These are phyloP conservation scores for Diaporthe eres DNA, from an alignment of 2,329 filamentous ascomycete species.

Conservation along the genomic window DNA sequence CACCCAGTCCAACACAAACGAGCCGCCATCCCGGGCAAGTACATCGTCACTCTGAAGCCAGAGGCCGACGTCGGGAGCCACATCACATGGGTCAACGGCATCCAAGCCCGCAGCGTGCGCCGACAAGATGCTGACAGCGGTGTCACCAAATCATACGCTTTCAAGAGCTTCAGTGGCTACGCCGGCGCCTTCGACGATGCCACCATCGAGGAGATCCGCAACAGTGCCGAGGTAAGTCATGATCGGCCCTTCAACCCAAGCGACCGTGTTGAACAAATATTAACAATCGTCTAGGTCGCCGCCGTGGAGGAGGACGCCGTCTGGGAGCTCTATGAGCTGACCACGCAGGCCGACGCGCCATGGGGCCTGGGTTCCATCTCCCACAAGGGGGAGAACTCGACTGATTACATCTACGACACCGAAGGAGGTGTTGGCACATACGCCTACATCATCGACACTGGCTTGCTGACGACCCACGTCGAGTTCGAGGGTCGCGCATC, in stretches of 20 bases:
- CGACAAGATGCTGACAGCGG: constrained; percentile 20
- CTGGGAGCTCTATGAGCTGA: constrained; percentile 34
- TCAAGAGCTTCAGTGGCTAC: constrained; percentile 33
- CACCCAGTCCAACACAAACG: constrained; percentile 23
- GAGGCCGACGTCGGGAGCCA: constrained; percentile 6
- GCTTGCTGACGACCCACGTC: constrained; percentile 55
- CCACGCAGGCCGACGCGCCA: constrained; percentile 33
- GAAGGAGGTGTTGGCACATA: constrained; percentile 48
- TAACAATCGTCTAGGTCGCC: constrained; percentile 26
- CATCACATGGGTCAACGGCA: constrained; percentile 26
- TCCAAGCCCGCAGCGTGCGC: constrained; percentile 28
- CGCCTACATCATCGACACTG: constrained; percentile 62
- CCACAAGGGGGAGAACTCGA: constrained; percentile 40
- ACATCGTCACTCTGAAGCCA: constrained; percentile 33
- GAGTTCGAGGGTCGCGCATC: constrained; percentile 50
- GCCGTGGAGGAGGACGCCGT: constrained; percentile 36
- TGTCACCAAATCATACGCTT: constrained; percentile 31
- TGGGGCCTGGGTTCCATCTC: constrained; percentile 51
- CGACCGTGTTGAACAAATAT: fast-evolving
- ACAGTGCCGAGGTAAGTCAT: constrained; percentile 24
- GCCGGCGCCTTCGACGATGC: constrained; percentile 69
- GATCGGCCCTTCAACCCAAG: too few species aligned
- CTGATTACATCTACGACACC: constrained; percentile 46
- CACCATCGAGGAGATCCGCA: constrained; percentile 92
- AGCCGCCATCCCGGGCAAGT: constrained; percentile 28